Evolutionary conservation across 2,329 filamentous ascomycete species (phyloP).

Genomic region (Zasmidium cellare): DNA sequence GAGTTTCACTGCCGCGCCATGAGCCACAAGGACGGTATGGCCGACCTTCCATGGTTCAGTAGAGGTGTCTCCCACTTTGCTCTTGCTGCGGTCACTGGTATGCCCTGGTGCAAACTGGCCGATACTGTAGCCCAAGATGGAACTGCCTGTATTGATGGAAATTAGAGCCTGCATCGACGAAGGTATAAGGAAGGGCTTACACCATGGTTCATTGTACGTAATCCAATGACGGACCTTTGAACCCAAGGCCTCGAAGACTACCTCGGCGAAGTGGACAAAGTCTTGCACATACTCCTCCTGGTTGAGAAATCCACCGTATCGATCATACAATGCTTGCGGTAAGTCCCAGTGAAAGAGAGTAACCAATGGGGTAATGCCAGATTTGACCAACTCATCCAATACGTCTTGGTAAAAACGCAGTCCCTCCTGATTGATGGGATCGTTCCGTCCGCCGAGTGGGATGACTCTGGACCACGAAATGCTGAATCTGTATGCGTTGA

Average conservation of each 20-base stretch:
- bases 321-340: slow-evolving; percentile 73
- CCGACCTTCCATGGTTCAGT: slow-evolving; percentile 81
- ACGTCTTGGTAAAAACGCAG: slow-evolving; percentile 77
- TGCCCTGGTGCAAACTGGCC: slow-evolving; percentile 81
- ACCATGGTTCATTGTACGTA: slow-evolving; percentile 57
- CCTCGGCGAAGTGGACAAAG: slow-evolving; percentile 74
- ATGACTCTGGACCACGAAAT: slow-evolving; percentile 82
- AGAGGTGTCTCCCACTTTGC: slow-evolving; percentile 66
- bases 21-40: slow-evolving; percentile 72
- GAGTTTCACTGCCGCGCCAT: slow-evolving; percentile 76
- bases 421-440: slow-evolving; percentile 77
- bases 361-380: slow-evolving; percentile 76
- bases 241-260: slow-evolving; percentile 71
- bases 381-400: slow-evolving; percentile 73
- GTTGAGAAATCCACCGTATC: slow-evolving; percentile 79
- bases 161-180: slow-evolving; percentile 53
- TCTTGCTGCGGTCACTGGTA: slow-evolving; percentile 54
- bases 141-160: slow-evolving; percentile 53
- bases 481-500: slow-evolving; percentile 79
- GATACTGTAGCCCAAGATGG: slow-evolving; percentile 73
- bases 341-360: slow-evolving; percentile 90
- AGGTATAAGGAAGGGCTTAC: neutral
- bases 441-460: slow-evolving; percentile 77
- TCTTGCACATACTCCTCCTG: slow-evolving; percentile 80
- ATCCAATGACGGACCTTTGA: slow-evolving; percentile 78